Conservation (phyloP, 208 protist species). For the Crithidia mellificae region DNA sequence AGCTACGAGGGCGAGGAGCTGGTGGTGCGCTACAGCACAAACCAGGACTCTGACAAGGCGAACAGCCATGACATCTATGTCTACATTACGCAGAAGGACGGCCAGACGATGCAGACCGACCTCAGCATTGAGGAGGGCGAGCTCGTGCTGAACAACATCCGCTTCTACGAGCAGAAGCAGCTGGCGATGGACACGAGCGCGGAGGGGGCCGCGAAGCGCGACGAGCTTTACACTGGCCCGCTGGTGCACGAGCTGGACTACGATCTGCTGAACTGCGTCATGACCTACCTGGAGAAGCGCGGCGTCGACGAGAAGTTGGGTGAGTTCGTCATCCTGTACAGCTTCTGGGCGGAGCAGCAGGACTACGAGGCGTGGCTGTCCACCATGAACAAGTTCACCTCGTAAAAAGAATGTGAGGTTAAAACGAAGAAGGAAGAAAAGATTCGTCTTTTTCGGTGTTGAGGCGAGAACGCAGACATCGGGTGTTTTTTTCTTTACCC, state of each 20-base stretch:
- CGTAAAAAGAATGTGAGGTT: constrained; percentile 56
- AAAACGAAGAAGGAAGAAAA: constrained; percentile 12
- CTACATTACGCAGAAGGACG: constrained; percentile 54
- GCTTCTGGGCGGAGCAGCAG: constrained; percentile 89
- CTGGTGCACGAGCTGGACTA: constrained; percentile 79
- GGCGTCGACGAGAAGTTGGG: constrained; percentile 82
- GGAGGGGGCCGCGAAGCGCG: constrained; percentile 50
- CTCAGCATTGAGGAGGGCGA: constrained; percentile 82
- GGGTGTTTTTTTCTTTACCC: too few relatives aligned
- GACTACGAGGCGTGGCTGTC: constrained; percentile 90
- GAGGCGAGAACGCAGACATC: too few relatives aligned
- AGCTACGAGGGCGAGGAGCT: constrained; percentile 83
- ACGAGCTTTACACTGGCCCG: constrained; percentile 76
- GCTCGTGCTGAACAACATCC: constrained; percentile 79
- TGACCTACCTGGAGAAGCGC: constrained; percentile 80
- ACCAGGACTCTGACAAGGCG: constrained; percentile 48
- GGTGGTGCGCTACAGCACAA: constrained; percentile 63
- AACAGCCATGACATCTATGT: constrained; percentile 67
- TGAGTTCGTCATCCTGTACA: constrained; percentile 79
- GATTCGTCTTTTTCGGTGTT: neutral
- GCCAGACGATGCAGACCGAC: constrained; percentile 64
- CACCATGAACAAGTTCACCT: constrained; percentile 74
- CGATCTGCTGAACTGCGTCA: constrained; percentile 70
- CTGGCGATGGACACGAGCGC: constrained; percentile 64
- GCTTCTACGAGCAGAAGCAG: constrained; percentile 58